Evolutionary conservation across 495 filamentous ascomycete species (phyloP).

Genomic region (Hypomontagnella monticulosa): DNA sequence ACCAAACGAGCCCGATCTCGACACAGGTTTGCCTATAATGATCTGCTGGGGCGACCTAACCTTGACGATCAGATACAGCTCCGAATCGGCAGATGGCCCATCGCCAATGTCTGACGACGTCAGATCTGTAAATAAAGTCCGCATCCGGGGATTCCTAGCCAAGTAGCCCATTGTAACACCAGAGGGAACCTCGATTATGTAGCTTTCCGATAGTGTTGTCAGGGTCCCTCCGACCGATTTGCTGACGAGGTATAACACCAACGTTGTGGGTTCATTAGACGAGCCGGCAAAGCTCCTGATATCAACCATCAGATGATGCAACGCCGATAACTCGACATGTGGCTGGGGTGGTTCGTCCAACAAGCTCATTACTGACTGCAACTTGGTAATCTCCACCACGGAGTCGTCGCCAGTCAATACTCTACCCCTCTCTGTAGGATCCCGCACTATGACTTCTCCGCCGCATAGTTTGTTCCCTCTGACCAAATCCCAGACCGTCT

Average conservation of each 20-base stretch:
- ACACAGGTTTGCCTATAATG: constrained; percentile 55
- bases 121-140: constrained; percentile 88
- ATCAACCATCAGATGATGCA: constrained; percentile 88
- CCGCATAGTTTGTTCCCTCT: constrained; percentile 91
- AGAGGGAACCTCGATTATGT: constrained; percentile 79
- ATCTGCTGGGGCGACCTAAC: constrained; percentile 72
- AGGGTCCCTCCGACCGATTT: constrained; percentile 68
- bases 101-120: constrained; percentile 85
- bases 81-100: constrained; percentile 67
- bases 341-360: constrained; percentile 78
- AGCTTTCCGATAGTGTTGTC: constrained; percentile 81
- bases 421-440: constrained; percentile 81
- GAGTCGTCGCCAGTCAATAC: constrained; percentile 93
- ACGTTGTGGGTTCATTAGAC: constrained; percentile 72
- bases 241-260: constrained; percentile 82
- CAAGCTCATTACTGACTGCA: constrained; percentile 96
- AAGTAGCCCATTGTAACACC: constrained; percentile 70
- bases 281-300: constrained; percentile 81
- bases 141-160: constrained; percentile 71
- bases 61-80: constrained; percentile 86
- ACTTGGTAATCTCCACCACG: constrained; percentile 85
- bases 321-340: constrained; percentile 71
- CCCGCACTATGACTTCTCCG: constrained; percentile 91
- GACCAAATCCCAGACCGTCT: constrained; percentile 94
- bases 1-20: constrained; percentile 54